These are phyloP conservation scores for Sphaerulina musiva DNA, from an alignment of 2,329 filamentous ascomycete genomes.

Conservation along the genomic window DNA sequence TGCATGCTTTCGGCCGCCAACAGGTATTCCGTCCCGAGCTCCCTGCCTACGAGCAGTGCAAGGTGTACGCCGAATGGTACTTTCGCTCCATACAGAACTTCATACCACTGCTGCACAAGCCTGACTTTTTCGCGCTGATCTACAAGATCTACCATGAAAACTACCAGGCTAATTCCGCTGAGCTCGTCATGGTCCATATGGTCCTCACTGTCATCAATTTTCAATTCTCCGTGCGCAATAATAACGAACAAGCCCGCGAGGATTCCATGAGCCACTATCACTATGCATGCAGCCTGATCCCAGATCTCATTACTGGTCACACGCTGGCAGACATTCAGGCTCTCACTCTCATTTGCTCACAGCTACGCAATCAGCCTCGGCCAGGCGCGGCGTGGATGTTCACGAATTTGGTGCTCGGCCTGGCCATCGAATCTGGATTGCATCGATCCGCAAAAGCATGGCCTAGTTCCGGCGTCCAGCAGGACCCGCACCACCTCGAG, in stretches of 20 bases:
- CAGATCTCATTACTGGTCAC: constrained; percentile 55
- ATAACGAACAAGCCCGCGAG: constrained; percentile 51
- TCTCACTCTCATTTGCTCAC: constrained; percentile 62
- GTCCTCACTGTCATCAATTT: constrained; percentile 72
- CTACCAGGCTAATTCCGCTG: constrained; percentile 56
- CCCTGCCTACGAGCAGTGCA: constrained; percentile 58
- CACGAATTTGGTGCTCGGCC: constrained; percentile 56
- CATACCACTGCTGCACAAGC: constrained; percentile 69
- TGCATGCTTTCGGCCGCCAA: constrained; percentile 55
- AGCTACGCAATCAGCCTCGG: constrained; percentile 72
- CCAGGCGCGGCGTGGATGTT: constrained; percentile 68
- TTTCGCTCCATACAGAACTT: constrained; percentile 67
- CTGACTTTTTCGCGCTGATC: constrained; percentile 63
- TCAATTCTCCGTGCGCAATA: constrained; percentile 67
- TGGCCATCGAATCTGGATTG: constrained; percentile 68
- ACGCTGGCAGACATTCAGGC: constrained; percentile 66
- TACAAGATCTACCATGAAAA: constrained; percentile 63
- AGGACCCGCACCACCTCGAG: constrained; percentile 60
- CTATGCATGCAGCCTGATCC: constrained; percentile 63
- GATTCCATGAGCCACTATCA: constrained; percentile 73
- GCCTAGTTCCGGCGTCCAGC: constrained; percentile 45
- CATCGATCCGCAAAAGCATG: constrained; percentile 63
- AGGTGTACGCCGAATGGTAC: constrained; percentile 67
- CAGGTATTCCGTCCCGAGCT: constrained; percentile 53
- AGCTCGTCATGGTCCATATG: constrained; percentile 69